Evolutionary conservation across 208 protist genomes (phyloP), one percentile per base, ranked within the genome.

Genomic region (Trypanosoma scelopori): DNA sequence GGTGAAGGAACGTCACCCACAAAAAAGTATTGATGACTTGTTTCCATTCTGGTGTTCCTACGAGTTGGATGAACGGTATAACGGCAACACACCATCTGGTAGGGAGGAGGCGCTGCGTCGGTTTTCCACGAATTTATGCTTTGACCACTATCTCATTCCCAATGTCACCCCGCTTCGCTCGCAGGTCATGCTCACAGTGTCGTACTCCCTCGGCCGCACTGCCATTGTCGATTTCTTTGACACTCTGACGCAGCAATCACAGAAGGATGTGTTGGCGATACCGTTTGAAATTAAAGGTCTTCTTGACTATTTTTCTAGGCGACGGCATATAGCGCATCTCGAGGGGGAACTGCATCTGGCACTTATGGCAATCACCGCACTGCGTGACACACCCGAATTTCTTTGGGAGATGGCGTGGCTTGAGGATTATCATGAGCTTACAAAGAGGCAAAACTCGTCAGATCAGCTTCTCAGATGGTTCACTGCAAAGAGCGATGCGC

Each of bases 401-500:
- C 56, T 91, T 43, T 91, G 85, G 82, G 79, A 91, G 53, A 86
- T 84, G 77, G 65, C 82, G 32, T 91, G 82, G 79, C 59, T 91
- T 30, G 41, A 85, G 53, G 76, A 70, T 27, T 91, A 81, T 49
- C 83, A 85, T 52, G 74, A 87, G 59, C 47, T 88, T 49, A 58
- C 65, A 16, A 82, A 88, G 49, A 66, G 74, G 43, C 81, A 91
- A 58, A 81, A 84, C 58, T 74, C 82, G 11, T 71, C 72, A 1
- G 74, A 82, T 35, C 66, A 82, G 57, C 72, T 83, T 27, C 62
- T 87, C 48, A 64, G 68, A 23, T 91, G 85, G 80, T 86, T 88
- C 42, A 66, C 47, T 32, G 79, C 82, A 13, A 81, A 83, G 46
- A 84, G 79, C 48, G 85, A 88, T 53, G 82, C 82, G 25, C 57